Evolutionary conservation across 495 filamentous ascomycete species (phyloP).

Genomic region (Rhypophila decipiens): DNA sequence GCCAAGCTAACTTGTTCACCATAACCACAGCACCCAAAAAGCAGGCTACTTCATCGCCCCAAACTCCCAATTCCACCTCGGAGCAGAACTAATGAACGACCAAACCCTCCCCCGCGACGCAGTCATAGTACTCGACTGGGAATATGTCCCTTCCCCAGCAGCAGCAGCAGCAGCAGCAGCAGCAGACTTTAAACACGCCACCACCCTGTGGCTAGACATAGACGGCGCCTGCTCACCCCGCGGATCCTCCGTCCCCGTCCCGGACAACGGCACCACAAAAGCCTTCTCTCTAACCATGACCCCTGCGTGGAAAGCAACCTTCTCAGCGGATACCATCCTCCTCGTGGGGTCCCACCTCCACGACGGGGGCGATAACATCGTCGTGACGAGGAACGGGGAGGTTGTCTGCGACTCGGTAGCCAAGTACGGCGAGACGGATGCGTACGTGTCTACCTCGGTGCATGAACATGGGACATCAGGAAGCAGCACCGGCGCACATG

Average conservation of each 20-base stretch:
- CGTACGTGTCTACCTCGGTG: conserved; percentile 1
- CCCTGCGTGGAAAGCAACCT: conserved; percentile 13
- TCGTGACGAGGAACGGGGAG: conserved; percentile 8
- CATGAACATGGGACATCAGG: not conserved
- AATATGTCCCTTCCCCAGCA: conserved; percentile 11
- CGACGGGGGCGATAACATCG: conserved; percentile 12
- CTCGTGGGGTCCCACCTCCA: conserved; percentile 9
- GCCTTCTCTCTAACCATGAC: conserved; percentile 13
- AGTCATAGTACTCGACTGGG: conserved; percentile 21
- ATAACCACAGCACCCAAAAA: conserved; percentile 19
- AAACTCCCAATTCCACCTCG: conserved; percentile 6
- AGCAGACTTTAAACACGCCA: conserved; percentile 8
- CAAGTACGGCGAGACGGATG: conserved; percentile 15
- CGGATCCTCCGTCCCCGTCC: conserved; percentile 10
- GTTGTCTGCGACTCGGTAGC: conserved; percentile 10
- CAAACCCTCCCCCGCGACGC: conserved; percentile 7
- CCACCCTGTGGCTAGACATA: conserved; percentile 22
- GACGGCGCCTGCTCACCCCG: conserved; percentile 13
- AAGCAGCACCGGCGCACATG: not conserved
- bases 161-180: not conserved
- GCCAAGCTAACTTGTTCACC: no score
- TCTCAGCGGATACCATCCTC: conserved; percentile 11
- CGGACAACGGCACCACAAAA: not conserved
- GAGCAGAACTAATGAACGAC: conserved; percentile 25
- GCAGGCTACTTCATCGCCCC: conserved; percentile 17